These are phyloP conservation scores for Periconia digitata DNA, from an alignment of 2,329 filamentous ascomycete species.

Conservation along the genomic window DNA sequence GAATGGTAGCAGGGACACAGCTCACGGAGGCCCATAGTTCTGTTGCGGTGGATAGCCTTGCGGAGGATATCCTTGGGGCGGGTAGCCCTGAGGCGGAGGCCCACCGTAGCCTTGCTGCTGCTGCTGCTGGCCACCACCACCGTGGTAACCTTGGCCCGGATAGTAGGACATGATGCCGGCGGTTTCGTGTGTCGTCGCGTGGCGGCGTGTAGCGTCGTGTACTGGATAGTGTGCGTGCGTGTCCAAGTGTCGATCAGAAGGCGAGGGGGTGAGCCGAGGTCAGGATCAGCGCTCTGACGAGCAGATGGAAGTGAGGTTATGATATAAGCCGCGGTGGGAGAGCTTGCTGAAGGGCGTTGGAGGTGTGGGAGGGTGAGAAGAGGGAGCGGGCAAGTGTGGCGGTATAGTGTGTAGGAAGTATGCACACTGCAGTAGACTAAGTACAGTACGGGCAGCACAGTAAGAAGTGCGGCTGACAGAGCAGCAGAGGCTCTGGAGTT, in stretches of 20 bases:
- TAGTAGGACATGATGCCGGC: slow-evolving; percentile 42
- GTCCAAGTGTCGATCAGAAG: slow-evolving; percentile 6
- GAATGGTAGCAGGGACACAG: slow-evolving; percentile 3
- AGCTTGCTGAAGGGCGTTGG: neutral
- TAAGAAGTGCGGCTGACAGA: slow-evolving; percentile 26
- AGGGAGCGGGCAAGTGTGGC: neutral
- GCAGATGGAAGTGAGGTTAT: neutral
- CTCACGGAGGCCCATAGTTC: slow-evolving; percentile 35
- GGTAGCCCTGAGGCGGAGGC: slow-evolving; percentile 40
- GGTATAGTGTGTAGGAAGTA: neutral
- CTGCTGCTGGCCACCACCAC: slow-evolving; percentile 40
- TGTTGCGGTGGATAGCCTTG: slow-evolving; percentile 25
- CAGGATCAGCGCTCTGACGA: neutral
- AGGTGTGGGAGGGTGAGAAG: slow-evolving; percentile 3
- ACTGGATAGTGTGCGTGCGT: slow-evolving; percentile 1
- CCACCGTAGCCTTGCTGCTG: slow-evolving; percentile 27
- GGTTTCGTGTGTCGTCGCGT: neutral
- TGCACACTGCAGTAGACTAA: too few relatives aligned
- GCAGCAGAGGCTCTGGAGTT: too few relatives aligned
- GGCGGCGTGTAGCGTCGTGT: neutral
- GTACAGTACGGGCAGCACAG: neutral
- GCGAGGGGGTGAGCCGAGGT: slow-evolving; percentile 10
- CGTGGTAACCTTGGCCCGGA: slow-evolving; percentile 47
- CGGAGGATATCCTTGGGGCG: slow-evolving; percentile 27
- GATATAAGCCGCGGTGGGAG: neutral